Conservation (phyloP, 345 rosid genomes). For the Rhizophora apiculata region DNA sequence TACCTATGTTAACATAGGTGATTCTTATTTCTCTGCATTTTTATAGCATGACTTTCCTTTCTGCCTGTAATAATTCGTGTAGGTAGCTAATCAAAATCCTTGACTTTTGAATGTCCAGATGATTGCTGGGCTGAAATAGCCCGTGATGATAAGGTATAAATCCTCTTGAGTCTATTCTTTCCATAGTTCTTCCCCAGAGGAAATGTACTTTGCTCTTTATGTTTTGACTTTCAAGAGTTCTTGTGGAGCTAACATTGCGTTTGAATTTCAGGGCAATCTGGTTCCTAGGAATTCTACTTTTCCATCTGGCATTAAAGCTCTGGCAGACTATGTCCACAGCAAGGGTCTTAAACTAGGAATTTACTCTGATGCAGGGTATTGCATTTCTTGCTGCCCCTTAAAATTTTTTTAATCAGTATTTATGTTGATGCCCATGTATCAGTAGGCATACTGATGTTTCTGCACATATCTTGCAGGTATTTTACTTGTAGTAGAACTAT, state of each 20-base stretch:
- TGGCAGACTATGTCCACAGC: slow-evolving; percentile 26
- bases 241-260: background rate
- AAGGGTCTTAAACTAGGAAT: slow-evolving; percentile 28
- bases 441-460: too few relatives aligned
- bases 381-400: background rate
- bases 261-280: slow-evolving; percentile 12
- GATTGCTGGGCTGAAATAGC: slow-evolving; percentile 93
- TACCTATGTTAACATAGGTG: slow-evolving; percentile 77
- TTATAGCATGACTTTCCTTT: too few relatives aligned
- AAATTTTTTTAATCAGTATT: background rate
- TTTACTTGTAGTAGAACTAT: slow-evolving; percentile 76
- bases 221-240: background rate
- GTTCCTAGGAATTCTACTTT: slow-evolving; percentile 21
- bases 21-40: background rate
- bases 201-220: background rate
- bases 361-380: slow-evolving; percentile 27
- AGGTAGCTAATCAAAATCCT: slow-evolving; percentile 7
- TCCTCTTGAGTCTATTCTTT: background rate
- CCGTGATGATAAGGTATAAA: slow-evolving; percentile 59
- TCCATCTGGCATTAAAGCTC: slow-evolving; percentile 27
- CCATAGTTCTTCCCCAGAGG: background rate
- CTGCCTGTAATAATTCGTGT: background rate
- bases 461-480: slow-evolving; percentile 35
- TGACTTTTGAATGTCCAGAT: slow-evolving; percentile 42
- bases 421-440: background rate